These are phyloP conservation scores for Alternaria brassicae DNA, from an alignment of 2,329 filamentous ascomycete species.

Conservation along the genomic window DNA sequence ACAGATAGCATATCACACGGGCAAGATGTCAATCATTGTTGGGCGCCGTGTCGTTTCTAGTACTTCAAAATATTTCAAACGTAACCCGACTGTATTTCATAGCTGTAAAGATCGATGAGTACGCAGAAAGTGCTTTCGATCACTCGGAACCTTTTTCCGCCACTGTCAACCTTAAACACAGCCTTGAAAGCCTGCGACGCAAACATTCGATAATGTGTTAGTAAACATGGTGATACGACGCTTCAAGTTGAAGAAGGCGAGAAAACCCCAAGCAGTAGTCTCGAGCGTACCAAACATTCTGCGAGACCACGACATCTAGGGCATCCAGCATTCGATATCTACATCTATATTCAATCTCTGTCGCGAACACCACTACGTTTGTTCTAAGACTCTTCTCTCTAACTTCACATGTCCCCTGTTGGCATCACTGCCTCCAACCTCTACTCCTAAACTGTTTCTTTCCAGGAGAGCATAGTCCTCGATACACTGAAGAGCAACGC, in stretches of 20 bases:
- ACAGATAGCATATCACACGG: background rate
- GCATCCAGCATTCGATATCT: background rate
- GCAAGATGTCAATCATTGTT: background rate
- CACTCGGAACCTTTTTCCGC: background rate
- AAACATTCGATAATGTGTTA: background rate
- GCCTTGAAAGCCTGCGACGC: background rate
- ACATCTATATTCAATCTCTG: background rate
- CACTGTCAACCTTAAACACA: background rate
- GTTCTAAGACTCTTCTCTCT: background rate
- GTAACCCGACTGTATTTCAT: background rate
- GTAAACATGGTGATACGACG: background rate
- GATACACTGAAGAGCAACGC: background rate
- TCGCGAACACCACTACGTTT: background rate
- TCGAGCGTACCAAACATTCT: background rate
- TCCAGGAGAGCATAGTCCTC: slow-evolving; percentile 1
- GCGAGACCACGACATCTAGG: background rate
- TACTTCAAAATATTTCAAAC: background rate
- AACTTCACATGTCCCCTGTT: background rate
- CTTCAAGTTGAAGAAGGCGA: background rate
- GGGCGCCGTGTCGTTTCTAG: background rate
- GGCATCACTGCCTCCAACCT: background rate
- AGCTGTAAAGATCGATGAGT: background rate
- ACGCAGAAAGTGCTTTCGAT: background rate
- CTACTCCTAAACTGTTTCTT: background rate
- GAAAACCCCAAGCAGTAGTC: background rate